Evolutionary conservation across 306 rosid species (phyloP).

Genomic region (Luffa aegyptiaca): DNA sequence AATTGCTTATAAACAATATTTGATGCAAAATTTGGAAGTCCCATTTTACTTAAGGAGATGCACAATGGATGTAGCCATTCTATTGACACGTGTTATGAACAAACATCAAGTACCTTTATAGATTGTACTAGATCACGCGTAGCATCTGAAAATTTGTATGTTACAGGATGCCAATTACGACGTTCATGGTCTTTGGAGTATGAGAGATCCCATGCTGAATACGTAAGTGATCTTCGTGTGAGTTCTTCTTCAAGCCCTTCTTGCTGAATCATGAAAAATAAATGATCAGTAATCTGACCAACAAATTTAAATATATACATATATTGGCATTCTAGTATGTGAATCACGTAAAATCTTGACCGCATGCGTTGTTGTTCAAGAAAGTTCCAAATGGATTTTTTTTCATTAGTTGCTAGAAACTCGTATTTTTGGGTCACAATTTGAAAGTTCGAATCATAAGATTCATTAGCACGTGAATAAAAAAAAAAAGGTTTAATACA

Average conservation of each 20-base stretch:
- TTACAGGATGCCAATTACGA: slow-evolving; percentile 94
- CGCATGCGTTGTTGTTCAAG: neutral
- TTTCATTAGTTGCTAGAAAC: neutral
- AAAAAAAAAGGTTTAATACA: neutral
- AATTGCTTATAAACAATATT: neutral
- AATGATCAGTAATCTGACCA: slow-evolving; percentile 3
- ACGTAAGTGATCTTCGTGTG: slow-evolving; percentile 75
- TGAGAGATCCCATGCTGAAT: slow-evolving; percentile 88
- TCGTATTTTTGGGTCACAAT: neutral
- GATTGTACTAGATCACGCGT: slow-evolving; percentile 65
- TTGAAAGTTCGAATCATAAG: neutral
- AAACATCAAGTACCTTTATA: slow-evolving; percentile 47
- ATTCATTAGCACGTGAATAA: neutral
- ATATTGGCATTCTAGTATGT: neutral
- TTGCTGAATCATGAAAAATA: slow-evolving; percentile 44
- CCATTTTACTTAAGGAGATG: neutral
- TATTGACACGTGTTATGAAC: neutral
- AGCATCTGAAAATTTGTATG: slow-evolving; percentile 90
- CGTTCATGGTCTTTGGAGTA: slow-evolving; percentile 58
- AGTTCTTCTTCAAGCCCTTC: slow-evolving; percentile 71
- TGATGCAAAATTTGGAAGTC: neutral
- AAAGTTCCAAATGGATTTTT: neutral
- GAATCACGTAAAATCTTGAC: neutral
- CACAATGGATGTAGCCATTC: neutral
- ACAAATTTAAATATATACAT: neutral